These are phyloP conservation scores for Kluyveromyces wickerhamii DNA, from an alignment of 805 yeast species.

Conservation along the genomic window DNA sequence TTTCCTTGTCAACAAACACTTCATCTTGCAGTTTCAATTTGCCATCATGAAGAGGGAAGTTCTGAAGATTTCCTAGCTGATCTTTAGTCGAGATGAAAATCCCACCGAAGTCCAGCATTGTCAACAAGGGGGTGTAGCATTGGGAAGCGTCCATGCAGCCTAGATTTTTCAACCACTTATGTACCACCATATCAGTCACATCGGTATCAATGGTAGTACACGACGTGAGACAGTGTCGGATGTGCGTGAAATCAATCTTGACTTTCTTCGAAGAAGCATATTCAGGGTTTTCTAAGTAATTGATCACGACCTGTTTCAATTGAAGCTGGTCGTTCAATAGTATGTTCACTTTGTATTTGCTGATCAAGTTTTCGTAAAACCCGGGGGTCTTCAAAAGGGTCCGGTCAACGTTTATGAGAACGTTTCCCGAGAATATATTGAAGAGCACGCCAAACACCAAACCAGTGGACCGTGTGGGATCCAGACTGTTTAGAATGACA, in stretches of 20 bases:
- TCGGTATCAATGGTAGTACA: conserved; percentile 89
- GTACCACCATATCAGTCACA: conserved; percentile 78
- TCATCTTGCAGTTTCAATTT: conserved; percentile 28
- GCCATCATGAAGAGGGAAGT: conserved; percentile 26
- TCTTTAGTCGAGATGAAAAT: conserved; percentile 88
- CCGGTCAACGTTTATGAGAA: conserved; percentile 72
- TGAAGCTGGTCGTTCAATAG: conserved; percentile 82
- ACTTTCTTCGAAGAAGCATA: conserved; percentile 71
- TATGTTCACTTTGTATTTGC: conserved; percentile 62
- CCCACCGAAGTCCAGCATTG: conserved; percentile 92
- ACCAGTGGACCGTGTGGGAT: conserved; percentile 77
- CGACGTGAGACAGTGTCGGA: conserved; percentile 85
- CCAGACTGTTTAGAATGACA: conserved; percentile 56
- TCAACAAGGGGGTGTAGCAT: conserved; percentile 81
- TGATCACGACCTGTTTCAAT: conserved; percentile 82
- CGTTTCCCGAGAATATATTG: conserved; percentile 78
- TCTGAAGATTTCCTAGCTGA: conserved; percentile 46
- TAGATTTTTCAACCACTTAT: conserved; percentile 82
- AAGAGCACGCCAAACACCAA: conserved; percentile 72
- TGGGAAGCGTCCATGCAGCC: conserved; percentile 73
- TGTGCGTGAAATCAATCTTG: conserved; percentile 67
- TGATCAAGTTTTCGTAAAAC: conserved; percentile 71
- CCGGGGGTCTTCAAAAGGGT: conserved; percentile 73
- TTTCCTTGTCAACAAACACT: conserved; percentile 29
- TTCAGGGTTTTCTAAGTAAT: conserved; percentile 85